Conservation (phyloP, 768 basidiomycete genomes). For the Auricularia heimuer region DNA sequence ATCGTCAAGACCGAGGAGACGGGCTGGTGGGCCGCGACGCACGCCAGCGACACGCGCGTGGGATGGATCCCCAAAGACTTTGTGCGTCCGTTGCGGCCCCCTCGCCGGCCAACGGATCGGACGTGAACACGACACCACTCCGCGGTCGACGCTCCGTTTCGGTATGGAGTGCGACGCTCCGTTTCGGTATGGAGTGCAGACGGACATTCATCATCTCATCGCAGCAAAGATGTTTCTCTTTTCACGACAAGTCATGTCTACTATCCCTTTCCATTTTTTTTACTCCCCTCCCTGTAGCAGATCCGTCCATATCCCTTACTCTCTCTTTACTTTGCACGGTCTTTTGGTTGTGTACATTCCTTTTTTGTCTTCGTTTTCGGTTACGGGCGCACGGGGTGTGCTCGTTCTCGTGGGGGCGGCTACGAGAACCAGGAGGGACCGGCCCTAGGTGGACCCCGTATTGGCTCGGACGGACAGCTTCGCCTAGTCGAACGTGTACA, state of each 20-base stretch:
- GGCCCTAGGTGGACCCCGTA: neutral
- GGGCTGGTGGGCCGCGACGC: neutral
- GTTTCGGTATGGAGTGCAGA: too few species aligned
- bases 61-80: neutral
- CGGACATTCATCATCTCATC: too few species aligned
- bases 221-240: too few species aligned
- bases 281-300: too few species aligned
- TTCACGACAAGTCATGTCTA: too few species aligned
- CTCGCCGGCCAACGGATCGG: neutral
- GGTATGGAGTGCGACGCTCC: neutral
- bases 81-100: neutral
- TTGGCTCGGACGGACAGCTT: neutral
- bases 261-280: too few species aligned
- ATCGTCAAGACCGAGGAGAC: neutral
- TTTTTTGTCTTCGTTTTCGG: neutral
- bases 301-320: too few species aligned
- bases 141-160: neutral
- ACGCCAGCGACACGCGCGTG: neutral
- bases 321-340: too few species aligned
- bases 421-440: neutral
- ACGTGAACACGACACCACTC: neutral
- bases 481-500: neutral
- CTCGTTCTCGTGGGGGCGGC: neutral
- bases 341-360: too few species aligned
- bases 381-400: neutral